Conservation (phyloP, 1,284 basidiomycete species). For the Neonothopanus nambi region DNA sequence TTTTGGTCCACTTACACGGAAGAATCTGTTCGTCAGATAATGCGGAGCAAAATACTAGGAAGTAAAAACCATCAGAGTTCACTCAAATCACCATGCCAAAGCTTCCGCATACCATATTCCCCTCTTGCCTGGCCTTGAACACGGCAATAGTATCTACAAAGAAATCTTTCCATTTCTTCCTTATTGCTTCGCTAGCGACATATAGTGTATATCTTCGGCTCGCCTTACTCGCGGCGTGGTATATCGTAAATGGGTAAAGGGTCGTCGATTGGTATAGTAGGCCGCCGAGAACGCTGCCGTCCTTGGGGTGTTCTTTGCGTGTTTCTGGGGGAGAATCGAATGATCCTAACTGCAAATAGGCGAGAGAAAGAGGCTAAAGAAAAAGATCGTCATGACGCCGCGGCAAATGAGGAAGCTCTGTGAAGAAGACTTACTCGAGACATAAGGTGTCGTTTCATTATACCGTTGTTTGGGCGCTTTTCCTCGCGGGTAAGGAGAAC, state of each 20-base stretch:
- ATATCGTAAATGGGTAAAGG: constrained; percentile 74
- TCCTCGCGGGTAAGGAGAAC: constrained; percentile 68
- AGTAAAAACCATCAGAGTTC: constrained; percentile 3
- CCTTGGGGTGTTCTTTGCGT: constrained; percentile 60
- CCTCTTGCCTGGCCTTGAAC: constrained; percentile 61
- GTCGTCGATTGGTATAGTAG: constrained; percentile 50
- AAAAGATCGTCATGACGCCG: constrained; percentile 7
- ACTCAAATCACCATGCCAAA: background rate
- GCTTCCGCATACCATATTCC: constrained; percentile 57
- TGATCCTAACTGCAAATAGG: constrained; percentile 68
- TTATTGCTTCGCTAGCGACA: constrained; percentile 52
- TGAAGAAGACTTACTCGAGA: constrained; percentile 53
- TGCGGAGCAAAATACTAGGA: constrained; percentile 66
- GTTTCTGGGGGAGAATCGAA: constrained; percentile 60
- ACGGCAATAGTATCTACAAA: constrained; percentile 63
- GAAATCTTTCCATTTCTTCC: constrained; percentile 63
- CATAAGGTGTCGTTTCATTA: constrained; percentile 55
- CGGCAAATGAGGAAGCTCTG: background rate
- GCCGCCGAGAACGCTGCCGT: constrained; percentile 56
- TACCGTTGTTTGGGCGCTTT: constrained; percentile 43
- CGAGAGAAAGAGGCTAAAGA: constrained; percentile 70
- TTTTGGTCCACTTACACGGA: constrained; percentile 45
- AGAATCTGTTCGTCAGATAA: constrained; percentile 58
- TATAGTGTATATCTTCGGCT: constrained; percentile 71
- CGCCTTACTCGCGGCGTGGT: constrained; percentile 59